Base-by-base conservation (phyloP, 345 rosid genomes). In the Arabis hirsuta region DNA sequence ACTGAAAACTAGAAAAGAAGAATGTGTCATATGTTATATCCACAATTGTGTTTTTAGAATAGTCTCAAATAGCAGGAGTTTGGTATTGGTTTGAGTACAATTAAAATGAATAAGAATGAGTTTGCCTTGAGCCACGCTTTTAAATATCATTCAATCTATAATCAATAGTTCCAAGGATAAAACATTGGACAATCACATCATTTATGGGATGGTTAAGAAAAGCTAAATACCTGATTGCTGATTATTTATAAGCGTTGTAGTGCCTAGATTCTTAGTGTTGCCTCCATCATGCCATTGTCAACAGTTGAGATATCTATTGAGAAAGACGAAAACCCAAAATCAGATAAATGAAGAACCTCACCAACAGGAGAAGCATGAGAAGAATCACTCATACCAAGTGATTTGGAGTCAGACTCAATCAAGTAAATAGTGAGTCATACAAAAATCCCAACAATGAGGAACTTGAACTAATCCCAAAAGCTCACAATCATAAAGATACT, bases 301-400 rank as follows among this genome's bases (percentile, higher is more conserved):
- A 36, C 41, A 36, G 50, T 45, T 45, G 48, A 5, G 48, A 44
- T 44, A 44, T 44, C 48, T 12, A 44, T 45, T 8, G 48, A 45
- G 41, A 36, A 36, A 36, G 11, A 36, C 41, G 41, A 36, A 36
- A 36, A 1, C 41, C 41, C 10, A 2, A 51, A 51, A 10, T 22
- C 6, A 51, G 55, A 51, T 51, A 11, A 24, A 51, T 10, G 31
- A 51, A 51, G 55, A 51, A 51, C 55, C 26, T 22, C 31, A 51
- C 55, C 13, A 50, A 50, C 3, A 50, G 29, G 4, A 10, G 29
- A 48, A 20, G 27, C 12, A 48, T 26, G 4, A 10, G 54, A 50
- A 20, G 29, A 50, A 50, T 36, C 41, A 36, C 39, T 20, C 54
- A 5, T 20, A 6, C 13, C 2, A 47, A 48, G 13, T 48, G 9